Evolutionary conservation across 441 rosid species (phyloP), one percentile per base, ranked within the genome.

Genomic region (Viola pubescens): DNA sequence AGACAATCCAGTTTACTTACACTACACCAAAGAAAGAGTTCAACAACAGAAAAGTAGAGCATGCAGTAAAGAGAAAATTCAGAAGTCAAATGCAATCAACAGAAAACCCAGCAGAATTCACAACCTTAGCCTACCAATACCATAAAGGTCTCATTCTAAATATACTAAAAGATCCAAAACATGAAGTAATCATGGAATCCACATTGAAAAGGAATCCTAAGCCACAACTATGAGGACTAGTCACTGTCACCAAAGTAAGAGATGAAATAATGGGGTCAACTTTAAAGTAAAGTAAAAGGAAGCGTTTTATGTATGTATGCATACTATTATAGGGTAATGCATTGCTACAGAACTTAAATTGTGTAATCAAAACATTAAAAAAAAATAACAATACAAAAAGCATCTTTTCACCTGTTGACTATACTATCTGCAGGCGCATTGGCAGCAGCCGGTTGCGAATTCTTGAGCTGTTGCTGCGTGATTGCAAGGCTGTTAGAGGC

Each of bases 361-460:
- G 34, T 26, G 34, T 26, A 26, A 26, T 26, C 34, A 26, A 26
- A 26, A 26, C 3, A 26, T 26, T 16, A 16, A 16, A 26, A 26
- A 26, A 26, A 62, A 16, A 47, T 14, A 8, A 59, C n/a, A 46
- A 48, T 44, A 50, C 52, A 37, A 16, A 48, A 51, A 39, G 43
- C 37, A 34, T 11, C 0, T 11, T 40, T 60, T 63, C 52, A 81
- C 88, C 83, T 76, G 76, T 72, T 75, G 59, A 69, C 63, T 54
- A 69, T 52, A 9, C 71, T 65, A 58, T 65, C 69, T 5, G 73
- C 52, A 48, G 75, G 49, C 47, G 69, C 67, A 57, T 61, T 70
- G 58, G 60, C 48, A 13, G 50, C 75, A 53, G 46, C 72, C 12
- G 77, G 67, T 60, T 75, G 77, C 64, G 58, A 59, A 59, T 61